A percentile compares a stretch with the other conserved stretches of the same genome.
These are phyloP conservation scores for Epichloe gansuensis DNA, from an alignment of 2,329 filamentous ascomycete genomes.

Conservation along the genomic window DNA sequence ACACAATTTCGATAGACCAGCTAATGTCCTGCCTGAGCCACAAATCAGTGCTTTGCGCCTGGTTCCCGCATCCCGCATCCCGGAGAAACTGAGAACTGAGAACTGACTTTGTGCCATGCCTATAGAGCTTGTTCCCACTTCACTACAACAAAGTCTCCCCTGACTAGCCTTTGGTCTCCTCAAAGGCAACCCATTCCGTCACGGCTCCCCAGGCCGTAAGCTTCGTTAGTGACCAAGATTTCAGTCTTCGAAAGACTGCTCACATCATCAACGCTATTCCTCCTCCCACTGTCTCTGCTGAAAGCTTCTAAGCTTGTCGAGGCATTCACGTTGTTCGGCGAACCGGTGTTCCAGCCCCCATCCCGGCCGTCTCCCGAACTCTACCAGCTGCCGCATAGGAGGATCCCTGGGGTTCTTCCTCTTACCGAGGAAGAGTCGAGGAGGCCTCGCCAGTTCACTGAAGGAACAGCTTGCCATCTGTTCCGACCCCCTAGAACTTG, in stretches of 20 bases:
- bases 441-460: conserved; percentile 87
- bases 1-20: background rate
- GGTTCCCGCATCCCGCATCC: background rate
- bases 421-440: conserved; percentile 98
- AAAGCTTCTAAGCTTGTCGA: conserved; percentile 37
- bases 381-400: conserved; percentile 99
- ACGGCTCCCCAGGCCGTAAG: conserved; percentile 53
- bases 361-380: conserved; percentile 45
- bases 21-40: background rate
- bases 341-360: conserved; percentile 32
- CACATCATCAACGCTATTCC: conserved; percentile 56
- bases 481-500: conserved; percentile 89
- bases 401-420: conserved; percentile 97
- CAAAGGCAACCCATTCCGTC: conserved; percentile 47
- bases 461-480: conserved; percentile 84
- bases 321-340: conserved; percentile 38
- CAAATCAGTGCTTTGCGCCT: background rate
- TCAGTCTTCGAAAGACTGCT: conserved; percentile 50
- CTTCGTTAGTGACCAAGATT: conserved; percentile 57
- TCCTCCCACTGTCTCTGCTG: conserved; percentile 39
- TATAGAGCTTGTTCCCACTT: background rate
- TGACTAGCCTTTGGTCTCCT: conserved; percentile 50
- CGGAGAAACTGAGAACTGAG: background rate
- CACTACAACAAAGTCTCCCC: background rate
- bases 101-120: background rate